phyloP scores from a whole-genome alignment of 208 protist species.

The Porcisia deanei region DNA sequence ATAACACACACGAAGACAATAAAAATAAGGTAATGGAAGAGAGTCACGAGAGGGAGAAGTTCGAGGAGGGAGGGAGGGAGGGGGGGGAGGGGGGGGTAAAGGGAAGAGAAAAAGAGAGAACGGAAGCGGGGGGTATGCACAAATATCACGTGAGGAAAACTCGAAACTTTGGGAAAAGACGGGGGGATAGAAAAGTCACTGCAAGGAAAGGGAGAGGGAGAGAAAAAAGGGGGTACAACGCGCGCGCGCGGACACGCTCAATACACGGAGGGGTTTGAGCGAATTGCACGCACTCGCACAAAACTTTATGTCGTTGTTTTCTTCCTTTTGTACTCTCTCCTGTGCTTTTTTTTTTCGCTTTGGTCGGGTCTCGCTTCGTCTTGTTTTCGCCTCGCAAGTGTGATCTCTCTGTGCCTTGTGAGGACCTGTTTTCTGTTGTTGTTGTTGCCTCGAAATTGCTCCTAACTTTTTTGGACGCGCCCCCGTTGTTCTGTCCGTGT shows the following conservation, averaged over 20 bases:
- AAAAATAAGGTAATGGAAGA: too few species aligned
- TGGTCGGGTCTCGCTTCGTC: background rate
- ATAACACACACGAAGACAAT: too few species aligned
- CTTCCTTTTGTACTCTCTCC: too few species aligned
- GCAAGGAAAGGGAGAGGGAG: background rate
- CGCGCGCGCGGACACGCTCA: background rate
- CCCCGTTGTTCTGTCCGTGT: background rate
- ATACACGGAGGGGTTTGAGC: background rate
- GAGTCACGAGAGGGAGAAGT: too few species aligned
- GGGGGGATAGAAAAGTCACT: background rate
- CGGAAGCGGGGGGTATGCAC: background rate
- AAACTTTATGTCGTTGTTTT: background rate
- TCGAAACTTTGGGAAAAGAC: background rate
- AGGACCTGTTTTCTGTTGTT: too few species aligned
- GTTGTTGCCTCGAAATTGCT: too few species aligned
- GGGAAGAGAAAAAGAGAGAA: background rate
- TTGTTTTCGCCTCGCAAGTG: background rate
- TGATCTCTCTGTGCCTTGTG: too few species aligned
- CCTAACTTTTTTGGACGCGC: too few species aligned
- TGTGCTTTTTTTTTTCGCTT: background rate
- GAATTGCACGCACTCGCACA: too few species aligned
- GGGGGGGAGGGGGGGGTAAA: background rate
- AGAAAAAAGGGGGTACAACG: background rate
- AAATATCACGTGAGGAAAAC: background rate
- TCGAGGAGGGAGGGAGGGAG: background rate